Evolutionary conservation across 352 stramenopile genomes (phyloP).

Genomic region (Hyaloperonospora brassicae): DNA sequence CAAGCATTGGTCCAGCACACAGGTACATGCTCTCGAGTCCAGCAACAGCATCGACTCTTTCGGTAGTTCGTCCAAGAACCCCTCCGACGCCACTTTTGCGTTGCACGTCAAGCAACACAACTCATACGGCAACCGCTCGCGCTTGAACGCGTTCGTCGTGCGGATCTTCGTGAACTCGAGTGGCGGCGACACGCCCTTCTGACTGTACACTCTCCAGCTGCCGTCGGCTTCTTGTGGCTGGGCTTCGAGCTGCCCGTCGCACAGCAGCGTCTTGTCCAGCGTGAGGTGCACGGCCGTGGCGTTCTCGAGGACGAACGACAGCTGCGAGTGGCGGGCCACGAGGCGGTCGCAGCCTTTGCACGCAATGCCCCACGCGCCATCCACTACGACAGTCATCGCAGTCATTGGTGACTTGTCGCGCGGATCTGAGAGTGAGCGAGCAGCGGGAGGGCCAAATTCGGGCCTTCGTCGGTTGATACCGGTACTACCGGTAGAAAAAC

Average conservation of each 20-base stretch:
- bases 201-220: conserved; percentile 30
- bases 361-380: conserved; percentile 23
- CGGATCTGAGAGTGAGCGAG: too few relatives aligned
- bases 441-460: too few relatives aligned
- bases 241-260: conserved; percentile 24
- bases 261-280: conserved; percentile 31
- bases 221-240: conserved; percentile 15
- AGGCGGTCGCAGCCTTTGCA: conserved; percentile 26
- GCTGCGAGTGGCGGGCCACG: conserved; percentile 30
- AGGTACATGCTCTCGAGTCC: conserved; percentile 40
- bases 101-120: conserved; percentile 41
- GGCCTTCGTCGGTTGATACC: too few relatives aligned
- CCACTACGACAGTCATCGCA: conserved; percentile 15
- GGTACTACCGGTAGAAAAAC: too few relatives aligned
- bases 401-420: too few relatives aligned
- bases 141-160: conserved; percentile 34
- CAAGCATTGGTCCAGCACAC: conserved; percentile 18
- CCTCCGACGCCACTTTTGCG: conserved; percentile 40
- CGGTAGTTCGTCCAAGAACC: conserved; percentile 28
- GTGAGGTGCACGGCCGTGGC: conserved; percentile 39
- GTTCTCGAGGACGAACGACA: conserved; percentile 48
- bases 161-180: conserved; percentile 44
- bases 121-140: conserved; percentile 39
- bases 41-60: conserved; percentile 36
- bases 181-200: conserved; percentile 19